phyloP scores from a whole-genome alignment of 306 rosid species.

The Dicorynia guianensis region DNA sequence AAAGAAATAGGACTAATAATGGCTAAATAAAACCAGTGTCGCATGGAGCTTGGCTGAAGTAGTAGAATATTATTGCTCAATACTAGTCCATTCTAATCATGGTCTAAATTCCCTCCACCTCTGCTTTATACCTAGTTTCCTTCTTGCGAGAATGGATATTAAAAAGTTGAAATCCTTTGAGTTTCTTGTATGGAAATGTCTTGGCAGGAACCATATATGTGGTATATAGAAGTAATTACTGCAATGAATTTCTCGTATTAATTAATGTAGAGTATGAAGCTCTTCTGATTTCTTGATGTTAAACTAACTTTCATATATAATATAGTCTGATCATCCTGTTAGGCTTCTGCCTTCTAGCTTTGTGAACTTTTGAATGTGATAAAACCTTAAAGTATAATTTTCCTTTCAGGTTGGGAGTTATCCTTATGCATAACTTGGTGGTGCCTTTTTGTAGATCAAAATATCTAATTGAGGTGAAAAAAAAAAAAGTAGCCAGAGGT shows the following conservation, averaged over 20 bases:
- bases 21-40: not conserved
- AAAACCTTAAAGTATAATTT: not conserved
- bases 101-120: not conserved
- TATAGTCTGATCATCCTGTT: slow-evolving; percentile 9
- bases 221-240: not conserved
- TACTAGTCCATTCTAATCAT: no score
- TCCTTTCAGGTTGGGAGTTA: not conserved
- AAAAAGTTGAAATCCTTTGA: slow-evolving; percentile 4
- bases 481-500: not conserved
- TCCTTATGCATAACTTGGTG: not conserved
- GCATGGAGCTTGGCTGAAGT: not conserved
- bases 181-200: not conserved
- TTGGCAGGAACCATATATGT: not conserved
- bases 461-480: not conserved
- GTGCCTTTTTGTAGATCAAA: slow-evolving; percentile 22
- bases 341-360: not conserved
- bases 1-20: not conserved
- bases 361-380: slow-evolving; percentile 15
- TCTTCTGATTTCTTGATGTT: not conserved
- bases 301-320: not conserved
- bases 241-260: slow-evolving; percentile 9
- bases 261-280: not conserved
- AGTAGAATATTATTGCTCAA: not conserved
- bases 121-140: not conserved
- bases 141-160: not conserved